Evolutionary conservation across 306 rosid genomes (phyloP), one percentile per base, ranked within the genome.

Genomic region (Inga laurina): DNA sequence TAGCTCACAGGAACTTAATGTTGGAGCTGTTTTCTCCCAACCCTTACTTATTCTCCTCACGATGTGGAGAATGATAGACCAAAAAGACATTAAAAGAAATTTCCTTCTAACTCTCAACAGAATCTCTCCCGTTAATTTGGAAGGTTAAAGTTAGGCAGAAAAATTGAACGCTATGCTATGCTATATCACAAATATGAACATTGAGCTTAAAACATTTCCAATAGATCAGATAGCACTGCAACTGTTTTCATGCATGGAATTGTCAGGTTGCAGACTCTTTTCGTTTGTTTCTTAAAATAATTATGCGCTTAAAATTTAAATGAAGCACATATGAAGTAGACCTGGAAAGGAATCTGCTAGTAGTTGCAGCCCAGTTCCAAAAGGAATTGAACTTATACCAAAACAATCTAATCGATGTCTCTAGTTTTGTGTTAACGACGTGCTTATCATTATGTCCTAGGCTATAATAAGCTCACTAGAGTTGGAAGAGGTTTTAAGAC

Each of bases 51-150:
- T 35, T 61, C 48, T 48, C 74, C 82, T 67, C 56, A 46, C 76
- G 30, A 15, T 61, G 13, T 56, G n/a, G 52, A 78, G 80, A 72
- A 64, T 30, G 10, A 30, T 64, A 64, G 66, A 52, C 32, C 65
- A 34, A 51, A 30, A 44, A 74, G 32, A 48, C 73, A 34, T 52
- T 76, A 30, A 72, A 78, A 81, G 79, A 84, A 61, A 74, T 39
- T 37, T n/a, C 76, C 65, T 54, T 19, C 27, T 8, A 52, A 67
- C 54, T 13, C 37, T 34, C 10, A 45, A 46, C 7, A 45, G 1
- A 15, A 65, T 45, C 83, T 51, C 43, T 27, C 43, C 37, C 15
- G 30, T 5, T 68, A 18, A 61, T 18, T 45, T 12, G 44, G 54
- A 73, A 72, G 16, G 15, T 9, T 39, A 54, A 73, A 62, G 48